Conservation (phyloP, 1,284 basidiomycete genomes). For the Naganishia sp. region DNA sequence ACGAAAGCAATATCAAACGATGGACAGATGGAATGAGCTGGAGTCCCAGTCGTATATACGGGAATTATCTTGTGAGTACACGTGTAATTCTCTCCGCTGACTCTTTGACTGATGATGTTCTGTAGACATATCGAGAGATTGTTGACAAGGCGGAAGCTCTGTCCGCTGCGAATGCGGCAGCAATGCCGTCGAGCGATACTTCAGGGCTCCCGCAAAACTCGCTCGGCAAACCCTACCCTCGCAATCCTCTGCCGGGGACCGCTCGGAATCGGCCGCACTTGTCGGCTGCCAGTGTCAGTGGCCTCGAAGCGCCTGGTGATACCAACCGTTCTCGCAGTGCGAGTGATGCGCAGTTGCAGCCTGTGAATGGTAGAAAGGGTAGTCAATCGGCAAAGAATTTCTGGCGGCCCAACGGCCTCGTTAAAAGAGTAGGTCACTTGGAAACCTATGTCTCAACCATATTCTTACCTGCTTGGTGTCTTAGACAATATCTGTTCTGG, state of each 20-base stretch:
- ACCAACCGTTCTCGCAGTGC: conserved; percentile 33
- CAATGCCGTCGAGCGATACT: conserved; percentile 10
- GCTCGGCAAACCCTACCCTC: conserved; percentile 6
- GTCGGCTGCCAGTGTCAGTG: conserved; percentile 31
- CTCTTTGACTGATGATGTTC: conserved; percentile 1
- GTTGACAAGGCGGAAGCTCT: conserved; percentile 62
- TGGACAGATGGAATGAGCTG: conserved; percentile 98
- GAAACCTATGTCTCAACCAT: conserved; percentile 30
- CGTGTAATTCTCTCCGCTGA: neutral
- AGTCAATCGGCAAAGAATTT: conserved; percentile 49
- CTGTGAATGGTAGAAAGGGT: conserved; percentile 80
- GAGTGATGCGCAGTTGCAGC: conserved; percentile 51
- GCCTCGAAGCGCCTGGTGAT: conserved; percentile 26
- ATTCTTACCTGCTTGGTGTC: conserved; percentile 29
- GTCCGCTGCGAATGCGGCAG: conserved; percentile 8
- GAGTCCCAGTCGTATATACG: conserved; percentile 67
- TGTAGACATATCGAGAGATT: conserved; percentile 79
- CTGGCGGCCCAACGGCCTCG: conserved; percentile 62
- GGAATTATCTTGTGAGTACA: conserved; percentile 75
- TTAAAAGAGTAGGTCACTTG: conserved; percentile 77
- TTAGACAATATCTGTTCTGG: conserved; percentile 88
- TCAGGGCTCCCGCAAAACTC: conserved; percentile 8
- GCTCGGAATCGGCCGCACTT: conserved; percentile 19
- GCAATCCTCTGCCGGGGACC: conserved; percentile 22
- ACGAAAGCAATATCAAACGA: conserved; percentile 94